Evolutionary conservation across 1,284 basidiomycete species (phyloP).

Genomic region (Trichosporon ovoides): DNA sequence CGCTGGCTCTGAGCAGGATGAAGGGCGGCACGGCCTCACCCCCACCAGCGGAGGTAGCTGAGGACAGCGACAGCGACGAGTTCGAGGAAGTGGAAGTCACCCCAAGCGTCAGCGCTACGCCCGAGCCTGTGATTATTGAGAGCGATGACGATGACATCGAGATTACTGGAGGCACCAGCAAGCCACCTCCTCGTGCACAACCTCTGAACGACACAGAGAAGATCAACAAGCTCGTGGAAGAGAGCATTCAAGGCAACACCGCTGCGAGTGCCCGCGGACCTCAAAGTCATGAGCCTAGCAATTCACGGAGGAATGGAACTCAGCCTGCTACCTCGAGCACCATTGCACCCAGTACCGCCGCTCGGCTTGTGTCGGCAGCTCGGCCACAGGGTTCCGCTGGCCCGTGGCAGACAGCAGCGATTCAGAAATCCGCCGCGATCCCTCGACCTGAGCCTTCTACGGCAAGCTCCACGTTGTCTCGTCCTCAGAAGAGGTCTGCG

Average conservation of each 20-base stretch:
- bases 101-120: constrained; percentile 13
- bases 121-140: constrained; percentile 7
- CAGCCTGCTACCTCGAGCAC: background rate
- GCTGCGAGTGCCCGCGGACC: background rate
- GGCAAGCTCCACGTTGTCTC: background rate
- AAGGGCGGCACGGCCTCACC: constrained; percentile 16
- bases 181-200: background rate
- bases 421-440: background rate
- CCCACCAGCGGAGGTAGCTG: background rate
- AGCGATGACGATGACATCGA: constrained; percentile 15
- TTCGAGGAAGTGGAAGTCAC: constrained; percentile 31
- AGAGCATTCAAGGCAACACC: background rate
- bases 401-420: background rate
- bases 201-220: background rate
- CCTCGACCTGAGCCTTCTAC: background rate
- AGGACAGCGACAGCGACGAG: constrained; percentile 23
- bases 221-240: background rate
- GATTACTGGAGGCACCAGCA: background rate
- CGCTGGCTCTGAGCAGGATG: constrained; percentile 29
- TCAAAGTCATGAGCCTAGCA: background rate
- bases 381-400: background rate
- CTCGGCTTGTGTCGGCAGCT: background rate
- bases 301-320: background rate
- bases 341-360: background rate
- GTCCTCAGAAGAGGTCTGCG: background rate